These are phyloP conservation scores for Mycena albidolilacea DNA, from an alignment of 768 basidiomycete genomes.

Conservation along the genomic window DNA sequence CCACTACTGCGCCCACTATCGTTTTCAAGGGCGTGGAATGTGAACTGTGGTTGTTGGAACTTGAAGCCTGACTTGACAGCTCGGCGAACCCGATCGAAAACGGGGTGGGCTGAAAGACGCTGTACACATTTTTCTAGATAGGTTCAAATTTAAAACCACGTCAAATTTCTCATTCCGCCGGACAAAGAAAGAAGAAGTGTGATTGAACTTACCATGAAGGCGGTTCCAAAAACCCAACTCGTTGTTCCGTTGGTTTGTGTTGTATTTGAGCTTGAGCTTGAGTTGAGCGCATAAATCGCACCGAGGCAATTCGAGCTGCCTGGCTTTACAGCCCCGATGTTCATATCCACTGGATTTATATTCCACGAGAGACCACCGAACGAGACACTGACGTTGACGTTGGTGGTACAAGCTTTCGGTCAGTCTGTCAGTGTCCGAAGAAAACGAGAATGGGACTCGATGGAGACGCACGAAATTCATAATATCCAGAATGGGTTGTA, in stretches of 20 bases:
- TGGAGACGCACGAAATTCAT: conserved; percentile 19
- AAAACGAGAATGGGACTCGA: conserved; percentile 5
- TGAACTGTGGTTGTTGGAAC: background rate
- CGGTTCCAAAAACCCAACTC: conserved; percentile 27
- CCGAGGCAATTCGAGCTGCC: conserved; percentile 12
- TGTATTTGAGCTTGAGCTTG: conserved; percentile 13
- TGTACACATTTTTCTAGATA: conserved; percentile 22
- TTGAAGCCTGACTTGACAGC: conserved; percentile 13
- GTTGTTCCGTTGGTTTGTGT: conserved; percentile 25
- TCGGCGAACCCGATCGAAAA: conserved; percentile 26
- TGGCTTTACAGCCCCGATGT: conserved; percentile 6
- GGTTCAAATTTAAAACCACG: conserved; percentile 6
- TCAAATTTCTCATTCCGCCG: background rate
- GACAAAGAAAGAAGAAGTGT: conserved; percentile 4
- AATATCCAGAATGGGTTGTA: conserved; percentile 18
- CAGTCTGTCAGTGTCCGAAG: background rate
- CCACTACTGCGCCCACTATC: conserved; percentile 1
- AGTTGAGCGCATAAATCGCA: conserved; percentile 18
- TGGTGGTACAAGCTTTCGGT: conserved; percentile 13
- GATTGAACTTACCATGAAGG: conserved; percentile 11
- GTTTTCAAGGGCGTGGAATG: background rate
- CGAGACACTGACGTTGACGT: conserved; percentile 10
- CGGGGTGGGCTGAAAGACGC: conserved; percentile 24
- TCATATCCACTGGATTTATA: conserved; percentile 23
- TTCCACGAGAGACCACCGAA: conserved; percentile 19